Conservation (phyloP, 345 rosid species). For the Salix viminalis region DNA sequence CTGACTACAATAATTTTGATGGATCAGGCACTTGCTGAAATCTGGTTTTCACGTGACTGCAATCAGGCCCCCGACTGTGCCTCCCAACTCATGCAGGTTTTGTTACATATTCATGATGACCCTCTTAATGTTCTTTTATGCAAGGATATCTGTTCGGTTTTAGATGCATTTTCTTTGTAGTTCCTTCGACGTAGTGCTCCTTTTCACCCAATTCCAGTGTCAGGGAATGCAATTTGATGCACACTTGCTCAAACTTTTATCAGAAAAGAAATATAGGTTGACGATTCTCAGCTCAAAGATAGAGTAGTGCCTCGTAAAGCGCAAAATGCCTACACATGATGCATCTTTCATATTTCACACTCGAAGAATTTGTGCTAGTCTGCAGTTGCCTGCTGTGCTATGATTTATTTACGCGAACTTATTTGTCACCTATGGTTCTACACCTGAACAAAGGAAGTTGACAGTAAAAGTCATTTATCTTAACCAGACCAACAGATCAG, state of each 20-base stretch:
- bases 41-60: constrained; percentile 95
- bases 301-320: neutral
- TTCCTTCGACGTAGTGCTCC: neutral
- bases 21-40: constrained; percentile 56
- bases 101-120: constrained; percentile 1
- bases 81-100: constrained; percentile 94
- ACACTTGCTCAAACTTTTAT: too few species aligned
- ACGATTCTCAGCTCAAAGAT: neutral
- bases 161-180: neutral
- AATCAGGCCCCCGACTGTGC: constrained; percentile 95
- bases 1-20: constrained; percentile 13
- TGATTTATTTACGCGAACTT: neutral
- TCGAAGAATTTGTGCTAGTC: neutral
- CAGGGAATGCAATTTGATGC: neutral
- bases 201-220: neutral
- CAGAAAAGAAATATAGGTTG: neutral
- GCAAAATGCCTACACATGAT: neutral
- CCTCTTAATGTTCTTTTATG: neutral
- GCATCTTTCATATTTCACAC: too few species aligned
- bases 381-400: neutral
- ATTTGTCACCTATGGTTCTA: neutral
- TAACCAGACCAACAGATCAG: neutral
- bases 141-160: neutral
- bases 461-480: neutral
- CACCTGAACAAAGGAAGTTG: neutral